Evolutionary conservation across 1,284 basidiomycete genomes (phyloP).

Genomic region (Apiotrichum laibachii): DNA sequence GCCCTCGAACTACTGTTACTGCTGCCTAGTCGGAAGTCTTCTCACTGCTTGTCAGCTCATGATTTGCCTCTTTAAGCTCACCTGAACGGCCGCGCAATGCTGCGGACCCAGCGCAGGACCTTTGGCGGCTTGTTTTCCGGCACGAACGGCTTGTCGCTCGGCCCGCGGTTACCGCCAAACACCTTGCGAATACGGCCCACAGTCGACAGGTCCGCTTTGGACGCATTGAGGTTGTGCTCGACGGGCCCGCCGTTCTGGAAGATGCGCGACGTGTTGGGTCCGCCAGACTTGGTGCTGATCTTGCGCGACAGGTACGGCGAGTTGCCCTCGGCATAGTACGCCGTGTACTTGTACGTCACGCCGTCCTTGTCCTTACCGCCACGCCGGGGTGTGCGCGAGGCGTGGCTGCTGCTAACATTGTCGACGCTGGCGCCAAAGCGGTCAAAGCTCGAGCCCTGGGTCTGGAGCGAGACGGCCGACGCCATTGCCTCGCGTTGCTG

Average conservation of each 20-base stretch:
- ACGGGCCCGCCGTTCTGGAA: too few species aligned
- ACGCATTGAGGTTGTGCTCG: background rate
- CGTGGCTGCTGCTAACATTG: background rate
- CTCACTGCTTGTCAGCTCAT: too few species aligned
- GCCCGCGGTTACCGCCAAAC: background rate
- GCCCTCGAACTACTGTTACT: too few species aligned
- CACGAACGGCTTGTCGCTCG: background rate
- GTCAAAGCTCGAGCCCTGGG: background rate
- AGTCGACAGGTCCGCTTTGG: background rate
- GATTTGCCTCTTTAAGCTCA: background rate
- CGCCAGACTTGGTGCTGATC: too few species aligned
- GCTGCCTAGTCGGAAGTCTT: too few species aligned
- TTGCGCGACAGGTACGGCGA: too few species aligned
- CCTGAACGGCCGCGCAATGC: conserved; percentile 5
- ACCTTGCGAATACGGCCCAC: background rate
- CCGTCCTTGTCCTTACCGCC: too few species aligned
- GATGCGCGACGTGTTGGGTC: too few species aligned
- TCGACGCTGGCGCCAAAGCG: background rate
- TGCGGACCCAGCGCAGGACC: conserved; percentile 5
- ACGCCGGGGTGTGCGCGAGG: too few species aligned
- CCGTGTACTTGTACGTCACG: too few species aligned
- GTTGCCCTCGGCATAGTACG: too few species aligned
- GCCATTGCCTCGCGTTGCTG: background rate
- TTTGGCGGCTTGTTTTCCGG: background rate
- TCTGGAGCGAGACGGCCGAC: background rate